Percentiles rank a stretch among this genome's conserved stretches.
These are phyloP conservation scores for Corylus avellana DNA, from an alignment of 306 rosid species.

Conservation along the genomic window DNA sequence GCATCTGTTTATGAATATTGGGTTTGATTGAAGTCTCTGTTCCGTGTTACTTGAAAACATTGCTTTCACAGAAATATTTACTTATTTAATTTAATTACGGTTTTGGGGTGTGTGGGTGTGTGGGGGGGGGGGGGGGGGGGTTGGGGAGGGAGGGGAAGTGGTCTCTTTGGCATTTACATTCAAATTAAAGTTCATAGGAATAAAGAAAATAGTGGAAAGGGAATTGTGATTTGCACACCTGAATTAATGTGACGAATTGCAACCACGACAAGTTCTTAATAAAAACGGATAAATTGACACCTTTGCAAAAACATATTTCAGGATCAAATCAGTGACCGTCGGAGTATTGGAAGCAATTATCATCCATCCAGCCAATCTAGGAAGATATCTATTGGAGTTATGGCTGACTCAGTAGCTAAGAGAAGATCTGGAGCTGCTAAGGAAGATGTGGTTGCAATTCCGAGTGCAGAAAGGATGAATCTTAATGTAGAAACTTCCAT, in stretches of 20 bases:
- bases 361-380: conserved; percentile 73
- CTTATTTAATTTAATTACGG: not conserved
- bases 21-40: not conserved
- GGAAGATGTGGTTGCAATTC: conserved; percentile 36
- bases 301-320: conserved; percentile 38
- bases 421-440: conserved; percentile 42
- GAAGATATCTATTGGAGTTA: conserved; percentile 86
- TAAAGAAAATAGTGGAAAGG: not conserved
- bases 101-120: not conserved
- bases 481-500: conserved; percentile 36
- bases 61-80: not conserved
- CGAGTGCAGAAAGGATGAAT: conserved; percentile 43
- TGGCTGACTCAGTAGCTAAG: conserved; percentile 56
- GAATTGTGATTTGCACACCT: not conserved
- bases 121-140: not conserved
- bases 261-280: not conserved
- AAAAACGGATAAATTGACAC: conserved; percentile 18
- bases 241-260: not conserved
- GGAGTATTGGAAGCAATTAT: conserved; percentile 67
- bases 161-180: not conserved
- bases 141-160: not conserved
- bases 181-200: conserved; percentile 2
- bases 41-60: not conserved
- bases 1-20: conserved; percentile 1
- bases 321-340: conserved; percentile 54